Base-by-base conservation (phyloP, 208 protist genomes). In the Novymonas esmeraldas region DNA sequence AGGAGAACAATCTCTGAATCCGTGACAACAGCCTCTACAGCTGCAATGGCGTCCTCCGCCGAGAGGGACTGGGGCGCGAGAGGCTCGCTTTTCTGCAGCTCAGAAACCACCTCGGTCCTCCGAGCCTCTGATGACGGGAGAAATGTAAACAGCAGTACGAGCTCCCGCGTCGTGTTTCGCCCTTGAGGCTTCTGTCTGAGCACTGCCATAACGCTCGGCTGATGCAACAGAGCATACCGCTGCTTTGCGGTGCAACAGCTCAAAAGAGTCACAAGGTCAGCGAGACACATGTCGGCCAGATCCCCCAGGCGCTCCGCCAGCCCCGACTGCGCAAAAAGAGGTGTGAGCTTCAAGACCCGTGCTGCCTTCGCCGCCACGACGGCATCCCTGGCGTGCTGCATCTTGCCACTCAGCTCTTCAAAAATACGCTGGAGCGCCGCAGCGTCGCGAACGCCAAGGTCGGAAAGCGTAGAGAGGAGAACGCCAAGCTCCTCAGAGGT, bases 31-130 rank as follows among this genome's bases (percentile, higher is more conserved):
- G 65, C 79, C 46, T 88, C 78, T 18, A 95, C 48, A 6, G 81
- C 78, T 13, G 65, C 57, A n/a, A 87, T 38, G 2, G 72, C 84
- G 51, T 92, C 87, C 20, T 90, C 85, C 14, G 70, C 58, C 6
- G 71, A 68, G 18, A 90, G 6, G 0, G 24, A 36, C 34, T 55
- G 49, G 10, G 36, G 38, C 48, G 18, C 26, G 6, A 73, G n/a
- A 28, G 64, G 66, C 13, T 59, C 52, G 34, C 66, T 51, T 3
- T 34, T 14, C 34, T 55, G 31, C 39, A 73, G 49, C 14, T 34
- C 56, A 2, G 22, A 28, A 62, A 70, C 42, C 9, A 42, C 4
- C 29, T 65, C 52, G 26, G 41, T 48, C 20, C 31, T 42, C 24
- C 29, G 24, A 54, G 24, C 11, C 1, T 18, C 29, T 22, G 38